phyloP scores from a whole-genome alignment of 1,139 yeast species.

The Candida pseudocylindracea region DNA sequence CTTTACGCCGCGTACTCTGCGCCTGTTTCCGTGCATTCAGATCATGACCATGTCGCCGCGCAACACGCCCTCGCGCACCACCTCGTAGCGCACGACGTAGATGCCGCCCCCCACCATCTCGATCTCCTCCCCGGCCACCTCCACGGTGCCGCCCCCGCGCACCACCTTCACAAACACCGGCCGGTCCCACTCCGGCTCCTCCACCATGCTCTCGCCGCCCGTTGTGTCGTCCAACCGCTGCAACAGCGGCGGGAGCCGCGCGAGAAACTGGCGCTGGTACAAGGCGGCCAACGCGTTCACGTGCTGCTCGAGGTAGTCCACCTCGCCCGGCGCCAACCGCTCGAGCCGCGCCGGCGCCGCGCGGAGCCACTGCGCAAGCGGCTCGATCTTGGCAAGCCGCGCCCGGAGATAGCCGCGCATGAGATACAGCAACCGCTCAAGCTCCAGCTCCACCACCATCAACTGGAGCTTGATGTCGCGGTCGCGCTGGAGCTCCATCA shows the following conservation, averaged over 20 bases:
- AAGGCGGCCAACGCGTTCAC: slow-evolving; percentile 38
- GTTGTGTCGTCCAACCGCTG: slow-evolving; percentile 58
- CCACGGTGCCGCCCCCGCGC: slow-evolving; percentile 3
- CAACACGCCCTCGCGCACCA: slow-evolving; percentile 16
- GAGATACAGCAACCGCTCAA: slow-evolving; percentile 68
- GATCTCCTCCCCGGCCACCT: slow-evolving; percentile 20
- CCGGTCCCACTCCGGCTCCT: slow-evolving; percentile 47
- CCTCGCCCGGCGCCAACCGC: slow-evolving; percentile 33
- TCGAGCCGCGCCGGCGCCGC: slow-evolving; percentile 6
- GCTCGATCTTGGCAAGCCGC: slow-evolving; percentile 53
- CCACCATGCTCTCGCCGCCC: slow-evolving; percentile 64
- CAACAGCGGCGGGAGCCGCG: slow-evolving; percentile 41
- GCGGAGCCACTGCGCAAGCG: slow-evolving; percentile 27
- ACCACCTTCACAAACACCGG: slow-evolving; percentile 56
- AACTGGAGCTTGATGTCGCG: slow-evolving; percentile 58
- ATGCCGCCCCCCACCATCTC: slow-evolving; percentile 46
- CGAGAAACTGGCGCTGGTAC: slow-evolving; percentile 46
- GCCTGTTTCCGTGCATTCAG: not conserved
- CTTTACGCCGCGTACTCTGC: too few relatives aligned
- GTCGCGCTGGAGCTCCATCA: slow-evolving; percentile 15
- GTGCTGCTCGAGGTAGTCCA: slow-evolving; percentile 32
- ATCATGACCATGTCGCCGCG: slow-evolving; percentile 21
- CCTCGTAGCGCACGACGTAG: slow-evolving; percentile 51
- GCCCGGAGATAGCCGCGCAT: slow-evolving; percentile 63
- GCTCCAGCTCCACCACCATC: slow-evolving; percentile 74